Percentiles rank a stretch among this genome's conserved stretches.
Evolutionary conservation across 23 red algal genomes (phyloP).

Genomic region (Rhodosorus marinus): DNA sequence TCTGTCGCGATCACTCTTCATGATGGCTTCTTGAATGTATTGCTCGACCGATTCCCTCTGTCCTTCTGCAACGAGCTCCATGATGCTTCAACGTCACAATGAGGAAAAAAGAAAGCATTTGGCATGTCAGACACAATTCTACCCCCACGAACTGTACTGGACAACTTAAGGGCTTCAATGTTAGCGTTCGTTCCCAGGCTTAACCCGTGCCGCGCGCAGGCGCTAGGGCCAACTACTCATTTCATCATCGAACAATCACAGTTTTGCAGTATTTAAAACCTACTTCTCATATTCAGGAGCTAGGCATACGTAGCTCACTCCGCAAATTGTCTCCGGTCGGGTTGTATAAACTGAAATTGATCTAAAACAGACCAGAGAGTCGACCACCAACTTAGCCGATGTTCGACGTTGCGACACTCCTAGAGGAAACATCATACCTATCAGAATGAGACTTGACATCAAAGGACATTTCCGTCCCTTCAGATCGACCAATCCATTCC

Average conservation of each 20-base stretch:
- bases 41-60: constrained; percentile 22
- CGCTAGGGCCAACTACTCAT: too few species aligned
- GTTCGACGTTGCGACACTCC: too few species aligned
- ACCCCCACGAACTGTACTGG: too few species aligned
- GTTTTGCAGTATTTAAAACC: too few species aligned
- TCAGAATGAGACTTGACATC: not conserved
- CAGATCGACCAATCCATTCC: constrained; percentile 88
- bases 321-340: constrained; percentile 78
- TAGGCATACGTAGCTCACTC: constrained; percentile 63
- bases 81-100: too few species aligned
- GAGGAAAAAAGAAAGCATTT: too few species aligned
- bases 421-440: not conserved
- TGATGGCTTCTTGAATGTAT: constrained; percentile 34
- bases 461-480: constrained; percentile 65
- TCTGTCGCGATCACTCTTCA: constrained; percentile 57
- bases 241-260: too few species aligned
- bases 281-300: constrained; percentile 64
- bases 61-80: constrained; percentile 11
- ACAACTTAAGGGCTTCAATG: too few species aligned
- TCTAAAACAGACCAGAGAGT: not conserved
- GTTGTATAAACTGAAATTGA: constrained; percentile 55
- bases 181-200: too few species aligned
- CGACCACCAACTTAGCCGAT: not conserved
- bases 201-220: too few species aligned
- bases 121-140: too few species aligned